Evolutionary conservation across 805 yeast species (phyloP).

Genomic region (Yarrowia phangngaensis): DNA sequence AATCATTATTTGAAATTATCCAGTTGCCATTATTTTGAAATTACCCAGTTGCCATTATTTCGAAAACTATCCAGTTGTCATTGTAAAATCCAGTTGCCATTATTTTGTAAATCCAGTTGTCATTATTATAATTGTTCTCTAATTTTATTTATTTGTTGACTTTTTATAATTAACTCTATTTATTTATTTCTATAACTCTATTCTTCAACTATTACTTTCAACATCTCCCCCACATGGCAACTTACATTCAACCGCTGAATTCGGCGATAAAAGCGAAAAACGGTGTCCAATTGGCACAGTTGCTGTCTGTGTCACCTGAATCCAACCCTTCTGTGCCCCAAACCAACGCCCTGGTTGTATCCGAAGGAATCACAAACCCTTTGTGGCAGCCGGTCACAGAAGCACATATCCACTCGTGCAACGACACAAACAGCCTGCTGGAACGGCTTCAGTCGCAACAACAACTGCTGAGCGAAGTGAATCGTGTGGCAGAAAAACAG

Average conservation of each 20-base stretch:
- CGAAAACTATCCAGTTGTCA: too few relatives aligned
- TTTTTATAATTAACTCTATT: too few relatives aligned
- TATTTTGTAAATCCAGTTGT: too few relatives aligned
- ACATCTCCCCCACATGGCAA: conserved; percentile 3
- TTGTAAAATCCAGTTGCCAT: too few relatives aligned
- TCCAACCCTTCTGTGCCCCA: conserved; percentile 7
- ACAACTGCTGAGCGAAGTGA: conserved; percentile 34
- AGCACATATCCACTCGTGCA: conserved; percentile 5
- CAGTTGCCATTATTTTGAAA: too few relatives aligned
- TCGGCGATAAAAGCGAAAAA: conserved; percentile 6
- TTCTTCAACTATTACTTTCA: too few relatives aligned
- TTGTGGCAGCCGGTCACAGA: conserved; percentile 7
- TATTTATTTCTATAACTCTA: too few relatives aligned
- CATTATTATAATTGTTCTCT: too few relatives aligned
- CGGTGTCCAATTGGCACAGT: conserved; percentile 9
- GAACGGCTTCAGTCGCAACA: conserved; percentile 16
- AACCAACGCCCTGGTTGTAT: conserved; percentile 5
- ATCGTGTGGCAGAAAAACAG: conserved; percentile 79
- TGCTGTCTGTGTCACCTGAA: conserved; percentile 1
- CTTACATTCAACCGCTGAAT: conserved; percentile 4
- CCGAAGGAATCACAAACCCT: conserved; percentile 17
- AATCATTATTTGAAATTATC: too few relatives aligned
- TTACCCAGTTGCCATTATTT: too few relatives aligned
- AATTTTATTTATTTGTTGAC: too few relatives aligned
- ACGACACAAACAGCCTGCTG: neutral